Evolutionary conservation across 495 filamentous ascomycete genomes (phyloP).

Genomic region (Aspergillus baeticus): DNA sequence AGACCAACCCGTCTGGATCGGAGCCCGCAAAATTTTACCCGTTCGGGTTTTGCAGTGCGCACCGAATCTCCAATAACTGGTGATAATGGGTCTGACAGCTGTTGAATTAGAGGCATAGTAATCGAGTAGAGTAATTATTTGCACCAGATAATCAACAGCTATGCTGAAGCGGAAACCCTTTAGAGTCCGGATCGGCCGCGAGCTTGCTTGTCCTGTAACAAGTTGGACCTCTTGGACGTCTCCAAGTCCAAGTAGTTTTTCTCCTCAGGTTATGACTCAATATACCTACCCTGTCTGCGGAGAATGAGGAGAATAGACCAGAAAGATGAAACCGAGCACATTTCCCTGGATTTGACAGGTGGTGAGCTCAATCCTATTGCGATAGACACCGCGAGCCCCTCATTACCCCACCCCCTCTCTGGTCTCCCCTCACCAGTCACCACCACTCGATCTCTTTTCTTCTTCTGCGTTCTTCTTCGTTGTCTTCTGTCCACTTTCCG

Average conservation of each 20-base stretch:
- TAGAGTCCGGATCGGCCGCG: too few species aligned
- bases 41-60: not conserved
- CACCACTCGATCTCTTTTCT: constrained; percentile 11
- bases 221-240: not conserved
- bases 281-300: constrained; percentile 3
- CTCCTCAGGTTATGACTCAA: not conserved
- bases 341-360: not conserved
- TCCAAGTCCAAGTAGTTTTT: not conserved
- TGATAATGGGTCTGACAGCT: too few species aligned
- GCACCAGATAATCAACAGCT: too few species aligned
- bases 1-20: too few species aligned
- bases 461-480: constrained; percentile 13
- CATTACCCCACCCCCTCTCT: constrained; percentile 1
- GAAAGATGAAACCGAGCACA: not conserved
- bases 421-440: constrained; percentile 18
- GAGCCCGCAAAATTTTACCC: too few species aligned
- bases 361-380: not conserved
- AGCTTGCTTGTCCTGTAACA: not conserved
- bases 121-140: too few species aligned
- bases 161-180: too few species aligned
- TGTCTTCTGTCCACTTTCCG: constrained; percentile 21
- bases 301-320: constrained; percentile 17
- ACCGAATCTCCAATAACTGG: not conserved
- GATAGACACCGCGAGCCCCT: not conserved
- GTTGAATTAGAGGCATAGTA: too few species aligned